phyloP scores from a whole-genome alignment of 441 rosid species.

The Isatis lusitanica region DNA sequence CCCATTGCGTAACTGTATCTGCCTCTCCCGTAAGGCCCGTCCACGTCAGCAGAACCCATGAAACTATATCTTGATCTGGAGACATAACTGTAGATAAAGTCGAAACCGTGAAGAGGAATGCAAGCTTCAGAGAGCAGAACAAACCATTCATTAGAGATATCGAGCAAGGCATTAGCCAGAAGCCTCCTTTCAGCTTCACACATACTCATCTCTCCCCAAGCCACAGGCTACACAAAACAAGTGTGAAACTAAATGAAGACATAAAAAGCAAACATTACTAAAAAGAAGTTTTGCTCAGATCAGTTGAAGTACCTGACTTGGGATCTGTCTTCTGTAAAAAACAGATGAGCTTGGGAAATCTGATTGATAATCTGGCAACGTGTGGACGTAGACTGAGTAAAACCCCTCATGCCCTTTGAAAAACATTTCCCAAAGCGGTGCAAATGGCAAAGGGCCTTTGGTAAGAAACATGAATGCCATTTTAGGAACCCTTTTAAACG shows the following conservation, averaged over 20 bases:
- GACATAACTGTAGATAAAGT: conserved; percentile 54
- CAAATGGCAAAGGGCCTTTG: conserved; percentile 72
- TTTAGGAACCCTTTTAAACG: conserved; percentile 67
- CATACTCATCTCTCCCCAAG: conserved; percentile 94
- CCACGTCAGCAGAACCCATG: conserved; percentile 73
- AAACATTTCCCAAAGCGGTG: conserved; percentile 82
- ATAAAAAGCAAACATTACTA: background rate
- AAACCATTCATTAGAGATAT: conserved; percentile 89
- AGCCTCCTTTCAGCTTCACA: conserved; percentile 95
- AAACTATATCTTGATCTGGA: conserved; percentile 68
- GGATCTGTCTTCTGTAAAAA: conserved; percentile 69
- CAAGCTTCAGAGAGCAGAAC: conserved; percentile 83
- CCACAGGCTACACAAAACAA: conserved; percentile 51
- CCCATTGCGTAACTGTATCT: conserved; percentile 62
- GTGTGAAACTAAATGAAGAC: background rate
- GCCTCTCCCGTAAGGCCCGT: conserved; percentile 75
- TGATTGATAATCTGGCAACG: conserved; percentile 48
- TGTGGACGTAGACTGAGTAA: conserved; percentile 59
- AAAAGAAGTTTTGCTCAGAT: background rate
- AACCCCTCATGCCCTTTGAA: conserved; percentile 55
- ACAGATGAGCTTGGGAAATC: conserved; percentile 56
- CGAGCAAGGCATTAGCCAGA: conserved; percentile 82
- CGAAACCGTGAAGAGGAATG: conserved; percentile 75
- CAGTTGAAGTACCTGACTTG: conserved; percentile 66
- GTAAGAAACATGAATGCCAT: conserved; percentile 83